Evolutionary conservation across 306 rosid species (phyloP), one percentile per base, ranked within the genome.

Genomic region (Sophora flavescens): DNA sequence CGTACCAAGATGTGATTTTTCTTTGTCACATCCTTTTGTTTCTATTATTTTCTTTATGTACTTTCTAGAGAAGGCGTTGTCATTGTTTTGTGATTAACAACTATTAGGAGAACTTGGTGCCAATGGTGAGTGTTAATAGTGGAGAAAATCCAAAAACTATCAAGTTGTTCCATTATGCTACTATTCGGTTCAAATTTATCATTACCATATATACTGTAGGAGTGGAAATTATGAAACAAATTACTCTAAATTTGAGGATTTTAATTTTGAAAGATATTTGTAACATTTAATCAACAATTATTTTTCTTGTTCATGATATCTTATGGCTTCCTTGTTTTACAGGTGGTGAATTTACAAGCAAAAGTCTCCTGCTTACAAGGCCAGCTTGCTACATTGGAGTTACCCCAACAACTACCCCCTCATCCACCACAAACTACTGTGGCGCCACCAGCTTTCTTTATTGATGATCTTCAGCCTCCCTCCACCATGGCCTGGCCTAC

Each of bases 321-420:
- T 63, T 39, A 3, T 2, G 8, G 8, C 26, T 66, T 45, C 4
- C 13, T 39, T 78, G 6, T 45, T 16, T 7, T 8, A 47, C 52
- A 93, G 97, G 91, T 93, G 86, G 86, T n/a, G n/a, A n/a, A n/a
- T n/a, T n/a, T n/a, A n/a, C n/a, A n/a, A n/a, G n/a, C n/a, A n/a
- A n/a, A n/a, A 84, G 72, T 93, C 63, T 71, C 93, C 8, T 93
- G 85, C 87, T 39, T 91, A 15, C 97, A 93, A 74, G 84, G 84
- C 63, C 95, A 93, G 45, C 77, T 91, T 32, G 75, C 86, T 28
- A 71, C 94, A 39, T 17, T n/a, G n/a, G n/a, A n/a, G n/a, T n/a
- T n/a, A n/a, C n/a, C n/a, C n/a, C n/a, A n/a, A n/a, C n/a, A n/a
- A 4, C 89, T 88, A 0, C 78, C 75, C 5, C 85, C 85, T 0